These are phyloP conservation scores for Alternaria brassicae DNA, from an alignment of 2,329 filamentous ascomycete species.

Conservation along the genomic window DNA sequence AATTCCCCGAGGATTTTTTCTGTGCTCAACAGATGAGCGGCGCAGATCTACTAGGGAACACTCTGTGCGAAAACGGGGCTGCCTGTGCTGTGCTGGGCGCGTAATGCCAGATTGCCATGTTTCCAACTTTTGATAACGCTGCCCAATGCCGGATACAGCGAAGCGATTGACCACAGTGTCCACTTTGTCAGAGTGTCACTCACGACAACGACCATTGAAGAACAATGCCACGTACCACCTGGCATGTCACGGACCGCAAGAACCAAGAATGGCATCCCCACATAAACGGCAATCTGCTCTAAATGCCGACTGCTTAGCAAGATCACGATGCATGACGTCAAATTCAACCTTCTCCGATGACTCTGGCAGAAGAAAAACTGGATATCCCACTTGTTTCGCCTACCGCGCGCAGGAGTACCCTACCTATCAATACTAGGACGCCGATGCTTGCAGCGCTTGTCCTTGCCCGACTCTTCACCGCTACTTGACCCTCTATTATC, in stretches of 20 bases:
- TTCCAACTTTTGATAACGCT: slow-evolving; percentile 1
- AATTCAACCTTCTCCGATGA: slow-evolving; percentile 4
- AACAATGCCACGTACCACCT: slow-evolving; percentile 16
- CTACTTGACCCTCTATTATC: slow-evolving; percentile 6
- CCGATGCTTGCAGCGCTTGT: slow-evolving; percentile 1
- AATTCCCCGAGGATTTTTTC: not conserved
- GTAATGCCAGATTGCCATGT: not conserved
- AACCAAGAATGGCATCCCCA: slow-evolving; percentile 26
- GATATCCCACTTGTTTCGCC: slow-evolving; percentile 5
- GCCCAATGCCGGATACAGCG: not conserved
- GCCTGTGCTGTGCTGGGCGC: not conserved
- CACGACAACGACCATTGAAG: slow-evolving; percentile 4
- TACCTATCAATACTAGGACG: slow-evolving; percentile 2
- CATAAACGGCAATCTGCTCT: slow-evolving; percentile 23
- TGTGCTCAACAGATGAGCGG: not conserved
- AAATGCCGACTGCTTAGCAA: slow-evolving; percentile 8
- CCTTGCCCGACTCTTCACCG: slow-evolving; percentile 15
- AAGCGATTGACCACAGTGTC: not conserved
- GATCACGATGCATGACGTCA: slow-evolving; percentile 39
- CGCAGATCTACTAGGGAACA: not conserved
- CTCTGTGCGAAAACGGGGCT: slow-evolving; percentile 1
- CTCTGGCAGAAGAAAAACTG: slow-evolving; percentile 6
- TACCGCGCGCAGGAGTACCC: slow-evolving; percentile 1
- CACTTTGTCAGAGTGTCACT: slow-evolving; percentile 4
- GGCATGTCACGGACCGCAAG: slow-evolving; percentile 11